A percentile compares a stretch with the other conserved stretches of the same genome.
Evolutionary conservation across 2,329 filamentous ascomycete species (phyloP).

Genomic region (Stemphylium vesicarium): DNA sequence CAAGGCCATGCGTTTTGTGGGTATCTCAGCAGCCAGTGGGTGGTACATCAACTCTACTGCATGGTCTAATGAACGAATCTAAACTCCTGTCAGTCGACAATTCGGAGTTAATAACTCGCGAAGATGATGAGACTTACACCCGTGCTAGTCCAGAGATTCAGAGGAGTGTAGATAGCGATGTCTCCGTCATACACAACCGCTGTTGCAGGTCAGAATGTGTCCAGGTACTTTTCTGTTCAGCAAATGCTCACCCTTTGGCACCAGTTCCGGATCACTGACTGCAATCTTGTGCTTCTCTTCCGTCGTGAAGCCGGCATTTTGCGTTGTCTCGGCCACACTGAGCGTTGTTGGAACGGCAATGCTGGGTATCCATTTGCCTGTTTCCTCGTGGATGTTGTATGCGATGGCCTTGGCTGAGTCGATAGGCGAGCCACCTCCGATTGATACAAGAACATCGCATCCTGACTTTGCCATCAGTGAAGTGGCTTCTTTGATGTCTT

Average conservation of each 20-base stretch:
- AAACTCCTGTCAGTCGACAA: constrained; percentile 7
- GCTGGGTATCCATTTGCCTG: constrained; percentile 47
- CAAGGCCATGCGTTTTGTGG: constrained; percentile 54
- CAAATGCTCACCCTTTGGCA: constrained; percentile 40
- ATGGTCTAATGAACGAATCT: constrained; percentile 61
- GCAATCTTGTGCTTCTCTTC: constrained; percentile 59
- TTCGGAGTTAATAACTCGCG: not conserved
- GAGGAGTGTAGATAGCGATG: constrained; percentile 59
- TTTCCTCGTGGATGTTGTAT: constrained; percentile 48
- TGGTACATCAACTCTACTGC: constrained; percentile 63
- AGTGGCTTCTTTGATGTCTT: constrained; percentile 46
- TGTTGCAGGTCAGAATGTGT: constrained; percentile 33
- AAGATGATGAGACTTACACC: constrained; percentile 41
- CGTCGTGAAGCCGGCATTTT: constrained; percentile 59
- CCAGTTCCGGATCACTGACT: constrained; percentile 54
- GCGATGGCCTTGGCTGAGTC: constrained; percentile 53
- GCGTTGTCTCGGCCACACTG: constrained; percentile 62
- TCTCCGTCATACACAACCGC: constrained; percentile 61
- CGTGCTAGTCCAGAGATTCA: constrained; percentile 59
- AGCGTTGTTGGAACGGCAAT: constrained; percentile 50
- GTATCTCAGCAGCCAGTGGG: constrained; percentile 58
- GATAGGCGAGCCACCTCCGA: constrained; percentile 60
- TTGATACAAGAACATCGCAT: constrained; percentile 44
- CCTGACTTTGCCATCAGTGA: constrained; percentile 44
- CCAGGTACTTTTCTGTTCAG: not conserved